Base-by-base conservation (phyloP, 2,329 filamentous ascomycete genomes). In the Malbranchea zuffiana region DNA sequence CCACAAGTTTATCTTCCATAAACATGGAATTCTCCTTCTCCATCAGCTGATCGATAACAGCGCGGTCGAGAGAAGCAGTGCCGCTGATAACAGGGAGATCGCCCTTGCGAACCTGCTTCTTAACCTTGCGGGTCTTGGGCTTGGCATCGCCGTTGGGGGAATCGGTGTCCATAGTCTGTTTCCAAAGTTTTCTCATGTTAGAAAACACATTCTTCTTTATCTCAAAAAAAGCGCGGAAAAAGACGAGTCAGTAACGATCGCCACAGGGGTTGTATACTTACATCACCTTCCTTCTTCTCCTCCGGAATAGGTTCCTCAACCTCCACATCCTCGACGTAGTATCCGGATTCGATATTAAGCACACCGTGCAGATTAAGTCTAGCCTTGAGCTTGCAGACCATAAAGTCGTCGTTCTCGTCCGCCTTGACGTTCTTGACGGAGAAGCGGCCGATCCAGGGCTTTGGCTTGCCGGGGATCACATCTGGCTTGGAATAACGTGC, bases 331-430 rank as follows among this genome's bases (percentile, higher is more conserved):
- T 98, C 90, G 37, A 98, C 90, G 54, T 85, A 96, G 71, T 98
- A 98, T 43, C 87, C 90, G 45, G 79, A 87, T 69, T 98, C 90
- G 24, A 98, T 82, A 58, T 96, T 96, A 48, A 98, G 71, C 42
- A 98, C 76, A 61, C 90, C 90, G 68, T 96, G 87, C 47, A 96
- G 75, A 67, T 98, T 98, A 39, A 98, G 75, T 46, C 90, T 80
- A 32, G 90, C 88, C 75, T 96, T 96, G 45, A 98, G 79, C 71
- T 98, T 98, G 80, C 90, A 98, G 55, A 96, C 92, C 88, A 98
- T 96, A 63, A 96, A 98, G 60, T 96, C 90, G 43, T 92, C 84
- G 59, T 90, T 87, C 48, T 79, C 75, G 56, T 93, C 85, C 26
- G 85, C 81, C 74, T 95, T 87, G 56, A 98, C 88, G 30, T 82